Percentiles rank a stretch among this genome's conserved stretches.
Conservation (phyloP, 345 rosid genomes). For the Gynandropsis gynandra region DNA sequence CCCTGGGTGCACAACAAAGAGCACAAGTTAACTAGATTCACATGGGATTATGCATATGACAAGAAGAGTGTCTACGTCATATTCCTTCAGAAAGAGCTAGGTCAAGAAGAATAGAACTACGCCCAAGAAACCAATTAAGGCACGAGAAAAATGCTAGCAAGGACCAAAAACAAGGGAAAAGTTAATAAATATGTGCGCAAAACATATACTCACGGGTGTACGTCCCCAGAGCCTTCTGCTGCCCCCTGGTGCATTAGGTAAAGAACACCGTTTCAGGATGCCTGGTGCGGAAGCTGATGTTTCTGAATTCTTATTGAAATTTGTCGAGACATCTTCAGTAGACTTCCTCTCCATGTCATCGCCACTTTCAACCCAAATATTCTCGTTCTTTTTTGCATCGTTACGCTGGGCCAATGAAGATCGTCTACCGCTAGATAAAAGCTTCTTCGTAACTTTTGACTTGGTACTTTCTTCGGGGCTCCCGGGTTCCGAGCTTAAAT, state of each 20-base stretch:
- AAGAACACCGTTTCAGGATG: constrained; percentile 34
- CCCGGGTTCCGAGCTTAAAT: constrained; percentile 30
- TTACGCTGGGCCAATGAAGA: constrained; percentile 25
- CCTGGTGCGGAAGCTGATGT: constrained; percentile 23
- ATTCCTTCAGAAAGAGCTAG: background rate
- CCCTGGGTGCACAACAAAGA: constrained; percentile 45
- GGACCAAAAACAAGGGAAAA: constrained; percentile 8
- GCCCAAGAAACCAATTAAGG: background rate
- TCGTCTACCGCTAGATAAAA: constrained; percentile 29
- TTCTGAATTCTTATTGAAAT: constrained; percentile 24
- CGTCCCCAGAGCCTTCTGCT: constrained; percentile 51
- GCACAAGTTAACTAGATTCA: constrained; percentile 1
- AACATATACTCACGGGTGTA: constrained; percentile 54
- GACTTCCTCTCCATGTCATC: constrained; percentile 19
- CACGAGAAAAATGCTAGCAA: constrained; percentile 11
- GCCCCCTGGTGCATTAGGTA: constrained; percentile 34
- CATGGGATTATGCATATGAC: background rate
- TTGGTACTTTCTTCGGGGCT: constrained; percentile 29
- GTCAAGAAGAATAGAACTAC: background rate
- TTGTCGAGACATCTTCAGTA: constrained; percentile 28
- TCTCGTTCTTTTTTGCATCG: constrained; percentile 26
- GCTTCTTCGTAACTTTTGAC: constrained; percentile 27
- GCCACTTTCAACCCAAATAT: constrained; percentile 14
- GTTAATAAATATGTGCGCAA: constrained; percentile 3
- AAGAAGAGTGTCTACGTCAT: background rate